Conservation (phyloP, 495 filamentous ascomycete genomes). For the Penicillium paradoxum region DNA sequence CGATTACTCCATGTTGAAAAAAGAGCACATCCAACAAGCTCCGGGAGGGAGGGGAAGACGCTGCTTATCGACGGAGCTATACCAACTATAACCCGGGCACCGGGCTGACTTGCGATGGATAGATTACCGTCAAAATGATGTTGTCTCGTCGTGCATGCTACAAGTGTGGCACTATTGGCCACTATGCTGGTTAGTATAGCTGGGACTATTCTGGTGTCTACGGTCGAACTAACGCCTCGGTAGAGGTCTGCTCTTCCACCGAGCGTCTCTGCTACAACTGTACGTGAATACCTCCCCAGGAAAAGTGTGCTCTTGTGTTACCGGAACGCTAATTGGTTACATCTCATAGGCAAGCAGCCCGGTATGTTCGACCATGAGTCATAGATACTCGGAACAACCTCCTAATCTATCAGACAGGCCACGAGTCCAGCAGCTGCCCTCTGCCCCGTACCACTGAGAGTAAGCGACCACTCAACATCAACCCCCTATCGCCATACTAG, state of each 20-base stretch:
- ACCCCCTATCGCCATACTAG: neutral
- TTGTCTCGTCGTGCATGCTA: constrained; percentile 97
- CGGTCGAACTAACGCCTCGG: constrained; percentile 10
- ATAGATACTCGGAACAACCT: constrained; percentile 15
- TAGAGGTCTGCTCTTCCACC: constrained; percentile 92
- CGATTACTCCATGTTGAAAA: no score
- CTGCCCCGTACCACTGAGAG: constrained; percentile 92
- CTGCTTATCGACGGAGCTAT: constrained; percentile 6
- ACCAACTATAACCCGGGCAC: constrained; percentile 5
- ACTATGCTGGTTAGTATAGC: constrained; percentile 72
- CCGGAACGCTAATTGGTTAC: constrained; percentile 22
- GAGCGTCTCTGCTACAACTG: constrained; percentile 99
- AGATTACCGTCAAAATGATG: constrained; percentile 66
- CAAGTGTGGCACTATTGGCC: constrained; percentile 99
- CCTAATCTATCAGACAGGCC: constrained; percentile 57
- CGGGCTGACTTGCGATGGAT: constrained; percentile 13
- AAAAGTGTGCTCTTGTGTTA: neutral
- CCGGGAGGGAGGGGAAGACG: constrained; percentile 3
- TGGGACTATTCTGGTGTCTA: neutral
- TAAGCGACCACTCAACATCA: constrained; percentile 35
- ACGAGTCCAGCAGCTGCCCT: constrained; percentile 97
- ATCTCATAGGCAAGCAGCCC: constrained; percentile 69
- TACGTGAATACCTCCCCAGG: constrained; percentile 40
- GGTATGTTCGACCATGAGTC: constrained; percentile 46
- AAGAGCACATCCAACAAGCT: neutral